Conservation (phyloP, 1,139 yeast genomes). For the Yamadazyma buinensis region DNA sequence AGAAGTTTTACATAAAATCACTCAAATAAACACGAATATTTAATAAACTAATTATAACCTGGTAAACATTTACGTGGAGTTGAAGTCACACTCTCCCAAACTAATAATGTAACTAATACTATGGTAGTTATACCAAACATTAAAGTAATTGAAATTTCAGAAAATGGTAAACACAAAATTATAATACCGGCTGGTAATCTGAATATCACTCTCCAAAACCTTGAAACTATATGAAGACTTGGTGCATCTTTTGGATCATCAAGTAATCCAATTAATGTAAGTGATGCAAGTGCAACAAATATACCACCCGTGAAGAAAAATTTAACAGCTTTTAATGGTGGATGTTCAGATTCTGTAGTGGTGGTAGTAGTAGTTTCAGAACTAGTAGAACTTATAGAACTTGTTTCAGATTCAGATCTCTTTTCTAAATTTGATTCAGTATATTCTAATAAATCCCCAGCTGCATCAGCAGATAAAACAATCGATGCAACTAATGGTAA, state of each 20-base stretch:
- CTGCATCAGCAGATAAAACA: slow-evolving; percentile 61
- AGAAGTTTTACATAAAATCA: too few species aligned
- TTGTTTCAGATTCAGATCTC: slow-evolving; percentile 1
- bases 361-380: background rate
- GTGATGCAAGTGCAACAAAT: slow-evolving; percentile 32
- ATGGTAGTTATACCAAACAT: slow-evolving; percentile 42
- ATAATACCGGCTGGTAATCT: slow-evolving; percentile 37
- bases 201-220: slow-evolving; percentile 37
- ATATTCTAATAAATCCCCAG: slow-evolving; percentile 44
- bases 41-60: too few species aligned
- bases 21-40: too few species aligned
- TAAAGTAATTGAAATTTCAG: slow-evolving; percentile 38
- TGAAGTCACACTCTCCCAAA: slow-evolving; percentile 32
- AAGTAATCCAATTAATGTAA: slow-evolving; percentile 34
- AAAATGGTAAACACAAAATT: slow-evolving; percentile 43
- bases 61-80: slow-evolving; percentile 22
- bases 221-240: slow-evolving; percentile 25
- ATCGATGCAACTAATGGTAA: slow-evolving; percentile 50
- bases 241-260: slow-evolving; percentile 38
- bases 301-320: slow-evolving; percentile 51
- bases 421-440: slow-evolving; percentile 10
- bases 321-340: slow-evolving; percentile 33
- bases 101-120: slow-evolving; percentile 26
- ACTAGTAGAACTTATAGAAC: background rate
- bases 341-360: slow-evolving; percentile 20